These are phyloP conservation scores for Boletellus sp. DNA, from an alignment of 768 basidiomycete species.

Conservation along the genomic window DNA sequence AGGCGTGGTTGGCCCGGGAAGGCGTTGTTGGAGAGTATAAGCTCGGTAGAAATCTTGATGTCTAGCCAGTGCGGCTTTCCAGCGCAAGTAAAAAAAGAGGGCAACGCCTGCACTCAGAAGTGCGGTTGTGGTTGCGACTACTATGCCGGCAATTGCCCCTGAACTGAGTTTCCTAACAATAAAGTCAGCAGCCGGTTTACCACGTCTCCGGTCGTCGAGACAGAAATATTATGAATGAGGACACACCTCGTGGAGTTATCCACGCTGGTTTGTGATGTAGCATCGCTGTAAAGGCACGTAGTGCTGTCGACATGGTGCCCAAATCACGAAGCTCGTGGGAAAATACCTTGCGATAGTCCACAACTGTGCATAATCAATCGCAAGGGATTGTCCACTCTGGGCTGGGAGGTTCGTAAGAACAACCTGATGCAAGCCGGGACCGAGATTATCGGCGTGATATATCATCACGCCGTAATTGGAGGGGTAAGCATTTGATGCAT, in stretches of 20 bases:
- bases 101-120: conserved; percentile 11
- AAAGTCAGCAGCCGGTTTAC: not conserved
- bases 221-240: not conserved
- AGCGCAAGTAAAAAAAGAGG: conserved; percentile 27
- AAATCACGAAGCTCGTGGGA: not conserved
- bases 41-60: conserved; percentile 13
- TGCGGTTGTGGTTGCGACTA: conserved; percentile 12
- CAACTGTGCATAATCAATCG: conserved; percentile 34
- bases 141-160: conserved; percentile 25
- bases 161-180: conserved; percentile 13
- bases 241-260: not conserved
- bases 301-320: not conserved
- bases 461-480: conserved; percentile 29
- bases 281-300: not conserved
- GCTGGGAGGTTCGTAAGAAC: conserved; percentile 32
- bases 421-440: conserved; percentile 37
- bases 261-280: not conserved
- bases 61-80: conserved; percentile 21
- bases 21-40: conserved; percentile 10
- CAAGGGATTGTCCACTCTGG: conserved; percentile 16
- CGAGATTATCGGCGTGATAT: conserved; percentile 37
- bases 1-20: not conserved
- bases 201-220: not conserved
- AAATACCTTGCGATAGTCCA: conserved; percentile 20
- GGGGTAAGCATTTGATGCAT: conserved; percentile 16